These are phyloP conservation scores for Aureoboletus auriporus DNA, from an alignment of 768 basidiomycete species.

Conservation along the genomic window DNA sequence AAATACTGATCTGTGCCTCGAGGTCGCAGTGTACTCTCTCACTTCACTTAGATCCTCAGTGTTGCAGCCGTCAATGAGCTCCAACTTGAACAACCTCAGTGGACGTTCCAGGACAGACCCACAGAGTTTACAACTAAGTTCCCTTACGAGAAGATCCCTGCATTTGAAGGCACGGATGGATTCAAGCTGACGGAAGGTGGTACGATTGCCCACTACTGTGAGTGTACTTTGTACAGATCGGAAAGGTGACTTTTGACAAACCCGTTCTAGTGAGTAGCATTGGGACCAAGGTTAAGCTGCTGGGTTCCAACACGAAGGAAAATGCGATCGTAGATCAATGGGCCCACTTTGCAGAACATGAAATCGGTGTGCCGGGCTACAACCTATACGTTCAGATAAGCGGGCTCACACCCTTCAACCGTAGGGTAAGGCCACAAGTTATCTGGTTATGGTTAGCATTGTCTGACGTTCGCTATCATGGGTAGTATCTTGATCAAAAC, in stretches of 20 bases:
- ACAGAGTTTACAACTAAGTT: slow-evolving; percentile 12
- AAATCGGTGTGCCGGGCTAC: neutral
- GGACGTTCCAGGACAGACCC: slow-evolving; percentile 8
- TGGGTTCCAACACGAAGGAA: slow-evolving; percentile 12
- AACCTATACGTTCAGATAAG: neutral
- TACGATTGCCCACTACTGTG: slow-evolving; percentile 18
- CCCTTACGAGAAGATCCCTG: slow-evolving; percentile 15
- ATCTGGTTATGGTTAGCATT: neutral
- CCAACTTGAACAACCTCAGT: slow-evolving; percentile 8
- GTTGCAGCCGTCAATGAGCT: slow-evolving; percentile 11
- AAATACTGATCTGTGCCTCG: no score
- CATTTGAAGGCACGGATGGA: slow-evolving; percentile 17
- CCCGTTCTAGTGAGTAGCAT: slow-evolving; percentile 8
- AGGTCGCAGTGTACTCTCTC: no score
- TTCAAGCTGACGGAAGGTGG: slow-evolving; percentile 14
- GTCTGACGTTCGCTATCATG: neutral
- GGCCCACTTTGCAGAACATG: slow-evolving; percentile 17
- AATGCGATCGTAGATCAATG: slow-evolving; percentile 16
- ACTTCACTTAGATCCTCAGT: neutral
- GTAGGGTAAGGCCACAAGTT: slow-evolving; percentile 4
- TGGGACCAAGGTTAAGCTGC: slow-evolving; percentile 8
- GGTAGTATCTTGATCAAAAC: slow-evolving; percentile 1
- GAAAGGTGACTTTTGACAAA: neutral
- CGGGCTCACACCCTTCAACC: slow-evolving; percentile 3
- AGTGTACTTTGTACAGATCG: neutral